Percentiles rank a stretch among this genome's conserved stretches.
phyloP scores from a whole-genome alignment of 805 yeast species.

The Metschnikowia continentalis region DNA sequence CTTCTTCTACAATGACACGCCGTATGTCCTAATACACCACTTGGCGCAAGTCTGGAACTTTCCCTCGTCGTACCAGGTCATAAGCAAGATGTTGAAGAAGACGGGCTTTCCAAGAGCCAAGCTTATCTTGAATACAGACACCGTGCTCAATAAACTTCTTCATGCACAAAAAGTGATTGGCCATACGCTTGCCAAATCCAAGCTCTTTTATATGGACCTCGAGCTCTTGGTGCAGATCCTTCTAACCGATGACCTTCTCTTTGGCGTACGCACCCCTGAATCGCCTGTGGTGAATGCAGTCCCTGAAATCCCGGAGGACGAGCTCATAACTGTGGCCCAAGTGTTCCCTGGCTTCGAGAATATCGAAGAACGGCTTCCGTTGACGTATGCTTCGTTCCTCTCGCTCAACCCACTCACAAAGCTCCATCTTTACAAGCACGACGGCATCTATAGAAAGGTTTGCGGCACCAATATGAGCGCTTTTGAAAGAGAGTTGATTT shows the following conservation, averaged over 20 bases:
- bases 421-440: constrained; percentile 33
- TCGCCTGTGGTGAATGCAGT: neutral
- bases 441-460: constrained; percentile 16
- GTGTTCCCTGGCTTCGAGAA: constrained; percentile 40
- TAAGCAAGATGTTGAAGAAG: constrained; percentile 24
- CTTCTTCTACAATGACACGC: constrained; percentile 6
- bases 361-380: constrained; percentile 25
- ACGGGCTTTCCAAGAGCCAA: constrained; percentile 15
- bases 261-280: constrained; percentile 8
- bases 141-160: constrained; percentile 23
- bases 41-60: constrained; percentile 34
- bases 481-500: constrained; percentile 32
- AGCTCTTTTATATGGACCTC: constrained; percentile 27
- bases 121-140: constrained; percentile 16
- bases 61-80: constrained; percentile 41
- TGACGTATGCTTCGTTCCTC: constrained; percentile 34
- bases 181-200: constrained; percentile 15
- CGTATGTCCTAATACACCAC: constrained; percentile 28
- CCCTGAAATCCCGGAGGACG: constrained; percentile 17
- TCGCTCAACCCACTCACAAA: constrained; percentile 32
- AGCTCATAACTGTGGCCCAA: constrained; percentile 32
- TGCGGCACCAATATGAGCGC: constrained; percentile 26
- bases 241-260: constrained; percentile 15
- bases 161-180: constrained; percentile 17
- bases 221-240: constrained; percentile 18